A percentile compares a stretch with the other conserved stretches of the same genome.
These are phyloP conservation scores for Linum usitatissimum DNA, from an alignment of 345 rosid genomes.

Conservation along the genomic window DNA sequence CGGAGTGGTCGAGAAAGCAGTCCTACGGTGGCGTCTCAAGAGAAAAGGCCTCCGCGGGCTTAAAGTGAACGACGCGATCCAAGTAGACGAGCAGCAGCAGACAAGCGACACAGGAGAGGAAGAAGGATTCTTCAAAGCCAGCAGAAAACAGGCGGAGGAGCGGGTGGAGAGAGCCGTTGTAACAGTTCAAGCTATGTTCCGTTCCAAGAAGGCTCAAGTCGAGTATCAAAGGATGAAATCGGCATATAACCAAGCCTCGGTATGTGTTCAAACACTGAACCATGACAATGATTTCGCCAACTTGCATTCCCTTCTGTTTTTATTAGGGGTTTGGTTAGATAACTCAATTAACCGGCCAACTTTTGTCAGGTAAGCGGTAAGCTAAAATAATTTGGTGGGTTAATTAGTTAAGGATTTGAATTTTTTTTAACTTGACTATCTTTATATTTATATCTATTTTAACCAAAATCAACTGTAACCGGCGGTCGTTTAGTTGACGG, in stretches of 20 bases:
- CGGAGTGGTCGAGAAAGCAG: constrained; percentile 88
- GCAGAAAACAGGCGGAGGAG: constrained; percentile 83
- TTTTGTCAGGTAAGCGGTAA: too few relatives aligned
- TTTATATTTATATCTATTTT: too few relatives aligned
- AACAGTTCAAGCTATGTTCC: constrained; percentile 82
- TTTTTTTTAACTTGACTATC: too few relatives aligned
- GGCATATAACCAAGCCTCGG: constrained; percentile 54
- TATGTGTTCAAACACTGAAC: constrained; percentile 13
- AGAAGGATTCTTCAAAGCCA: constrained; percentile 39
- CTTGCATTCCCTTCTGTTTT: not conserved
- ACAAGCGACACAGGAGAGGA: constrained; percentile 49
- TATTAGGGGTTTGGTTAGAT: too few relatives aligned
- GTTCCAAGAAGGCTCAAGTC: constrained; percentile 87
- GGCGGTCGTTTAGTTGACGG: too few relatives aligned
- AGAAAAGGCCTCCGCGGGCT: constrained; percentile 80
- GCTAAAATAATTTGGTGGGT: too few relatives aligned
- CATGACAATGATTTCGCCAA: too few relatives aligned
- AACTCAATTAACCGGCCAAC: too few relatives aligned
- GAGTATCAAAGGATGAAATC: constrained; percentile 84
- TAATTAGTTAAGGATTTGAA: too few relatives aligned
- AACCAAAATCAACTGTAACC: too few relatives aligned
- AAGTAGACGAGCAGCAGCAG: constrained; percentile 18
- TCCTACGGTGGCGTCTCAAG: constrained; percentile 81
- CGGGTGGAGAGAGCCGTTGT: constrained; percentile 78
- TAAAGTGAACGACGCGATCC: constrained; percentile 34